A percentile compares a stretch with the other conserved stretches of the same genome.
Evolutionary conservation across 495 filamentous ascomycete species (phyloP).

Genomic region (Xylaria palmicola): DNA sequence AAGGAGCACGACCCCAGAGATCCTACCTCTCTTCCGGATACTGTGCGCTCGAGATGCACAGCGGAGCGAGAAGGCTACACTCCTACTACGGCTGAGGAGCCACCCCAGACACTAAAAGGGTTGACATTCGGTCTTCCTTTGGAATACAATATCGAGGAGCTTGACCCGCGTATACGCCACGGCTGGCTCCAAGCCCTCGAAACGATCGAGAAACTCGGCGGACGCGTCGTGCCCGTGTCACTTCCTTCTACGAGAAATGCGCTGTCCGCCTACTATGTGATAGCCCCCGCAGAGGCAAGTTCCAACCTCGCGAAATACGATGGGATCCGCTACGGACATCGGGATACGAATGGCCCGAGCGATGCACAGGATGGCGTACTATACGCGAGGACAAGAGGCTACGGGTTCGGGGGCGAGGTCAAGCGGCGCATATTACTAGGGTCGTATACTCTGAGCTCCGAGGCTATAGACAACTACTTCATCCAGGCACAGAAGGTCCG

Average conservation of each 20-base stretch:
- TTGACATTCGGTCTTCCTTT: slow-evolving; percentile 69
- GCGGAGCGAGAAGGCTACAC: slow-evolving; percentile 39
- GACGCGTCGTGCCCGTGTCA: slow-evolving; percentile 71
- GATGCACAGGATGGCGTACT: slow-evolving; percentile 52
- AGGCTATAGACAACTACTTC: slow-evolving; percentile 95
- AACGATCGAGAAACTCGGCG: slow-evolving; percentile 59
- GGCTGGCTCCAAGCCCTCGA: slow-evolving; percentile 65
- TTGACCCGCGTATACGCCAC: slow-evolving; percentile 60
- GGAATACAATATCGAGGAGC: slow-evolving; percentile 86
- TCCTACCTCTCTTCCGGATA: slow-evolving; percentile 66
- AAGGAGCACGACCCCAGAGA: slow-evolving; percentile 66
- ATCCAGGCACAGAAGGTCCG: slow-evolving; percentile 87
- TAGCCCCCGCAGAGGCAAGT: slow-evolving; percentile 92
- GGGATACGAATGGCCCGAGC: slow-evolving; percentile 34
- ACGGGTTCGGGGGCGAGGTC: slow-evolving; percentile 81
- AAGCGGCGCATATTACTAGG: slow-evolving; percentile 83
- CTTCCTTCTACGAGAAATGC: slow-evolving; percentile 82
- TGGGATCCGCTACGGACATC: slow-evolving; percentile 81
- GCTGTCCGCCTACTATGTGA: slow-evolving; percentile 89
- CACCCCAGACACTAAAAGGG: slow-evolving; percentile 33
- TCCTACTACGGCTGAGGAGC: slow-evolving; percentile 18
- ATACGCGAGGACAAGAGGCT: slow-evolving; percentile 70
- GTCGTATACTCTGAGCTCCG: slow-evolving; percentile 85
- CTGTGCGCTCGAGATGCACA: slow-evolving; percentile 55
- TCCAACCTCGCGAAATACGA: slow-evolving; percentile 99